phyloP scores from a whole-genome alignment of 208 protist genomes.

The Naegleria fowleri region DNA sequence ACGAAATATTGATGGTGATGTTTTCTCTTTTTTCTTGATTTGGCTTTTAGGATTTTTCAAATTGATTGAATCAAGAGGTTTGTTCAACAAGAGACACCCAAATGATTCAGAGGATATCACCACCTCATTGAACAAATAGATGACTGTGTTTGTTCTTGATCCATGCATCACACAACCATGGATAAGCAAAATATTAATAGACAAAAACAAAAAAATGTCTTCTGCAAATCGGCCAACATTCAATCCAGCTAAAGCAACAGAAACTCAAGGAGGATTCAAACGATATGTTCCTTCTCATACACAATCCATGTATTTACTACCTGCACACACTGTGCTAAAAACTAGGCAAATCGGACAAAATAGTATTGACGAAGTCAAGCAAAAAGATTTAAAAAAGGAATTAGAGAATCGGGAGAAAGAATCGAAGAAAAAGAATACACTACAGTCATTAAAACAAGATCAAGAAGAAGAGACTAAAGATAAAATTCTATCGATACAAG shows the following conservation, averaged over 20 bases:
- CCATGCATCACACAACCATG: no score
- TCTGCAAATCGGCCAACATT: slow-evolving; percentile 40
- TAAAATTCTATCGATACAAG: background rate
- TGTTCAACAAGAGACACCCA: no score
- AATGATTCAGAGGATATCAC: no score
- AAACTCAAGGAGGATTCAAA: slow-evolving; percentile 29
- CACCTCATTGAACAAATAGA: no score
- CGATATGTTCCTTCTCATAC: slow-evolving; percentile 13
- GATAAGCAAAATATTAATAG: background rate
- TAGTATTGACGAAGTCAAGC: slow-evolving; percentile 9
- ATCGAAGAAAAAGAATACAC: background rate
- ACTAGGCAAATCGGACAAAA: slow-evolving; percentile 28
- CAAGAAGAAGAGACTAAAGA: background rate
- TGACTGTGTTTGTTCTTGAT: no score
- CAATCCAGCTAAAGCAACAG: background rate
- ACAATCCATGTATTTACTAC: slow-evolving; percentile 20
- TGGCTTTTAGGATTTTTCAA: no score
- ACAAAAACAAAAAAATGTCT: slow-evolving; percentile 32
- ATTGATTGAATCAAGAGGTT: no score
- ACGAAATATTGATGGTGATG: no score
- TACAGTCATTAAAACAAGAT: background rate
- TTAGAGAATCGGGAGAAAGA: background rate
- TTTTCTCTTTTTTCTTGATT: no score
- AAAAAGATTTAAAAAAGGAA: slow-evolving; percentile 18
- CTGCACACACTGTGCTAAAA: slow-evolving; percentile 30